Evolutionary conservation across 441 rosid species (phyloP).

Genomic region (Manihot esculenta): DNA sequence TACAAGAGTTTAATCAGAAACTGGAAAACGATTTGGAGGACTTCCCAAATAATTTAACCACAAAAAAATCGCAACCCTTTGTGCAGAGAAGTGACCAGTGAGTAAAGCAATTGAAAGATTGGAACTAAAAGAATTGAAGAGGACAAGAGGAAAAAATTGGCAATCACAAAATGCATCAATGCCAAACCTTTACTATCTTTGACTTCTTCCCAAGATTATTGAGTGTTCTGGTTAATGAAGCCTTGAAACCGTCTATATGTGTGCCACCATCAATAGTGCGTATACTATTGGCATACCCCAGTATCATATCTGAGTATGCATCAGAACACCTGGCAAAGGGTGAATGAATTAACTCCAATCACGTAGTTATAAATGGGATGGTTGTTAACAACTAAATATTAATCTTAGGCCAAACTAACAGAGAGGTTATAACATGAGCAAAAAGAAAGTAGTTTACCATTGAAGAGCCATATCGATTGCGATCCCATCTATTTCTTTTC

Average conservation of each 20-base stretch:
- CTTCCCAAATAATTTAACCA: background rate
- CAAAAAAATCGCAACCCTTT: background rate
- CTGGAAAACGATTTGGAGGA: background rate
- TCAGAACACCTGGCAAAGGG: conserved; percentile 75
- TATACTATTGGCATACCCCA: conserved; percentile 94
- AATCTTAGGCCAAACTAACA: background rate
- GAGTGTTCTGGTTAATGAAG: conserved; percentile 85
- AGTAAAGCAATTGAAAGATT: background rate
- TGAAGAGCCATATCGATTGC: conserved; percentile 78
- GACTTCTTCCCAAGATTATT: conserved; percentile 85
- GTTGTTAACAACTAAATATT: conserved; percentile 5
- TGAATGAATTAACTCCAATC: conserved; percentile 21
- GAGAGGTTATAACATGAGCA: background rate
- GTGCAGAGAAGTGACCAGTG: background rate
- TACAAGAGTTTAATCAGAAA: background rate
- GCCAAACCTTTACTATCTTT: conserved; percentile 70
- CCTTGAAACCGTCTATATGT: conserved; percentile 90
- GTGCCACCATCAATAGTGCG: conserved; percentile 96
- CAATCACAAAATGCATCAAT: conserved; percentile 8
- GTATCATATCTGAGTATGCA: conserved; percentile 89
- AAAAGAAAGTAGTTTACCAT: conserved; percentile 49
- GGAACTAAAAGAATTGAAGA: conserved; percentile 1
- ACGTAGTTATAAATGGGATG: conserved; percentile 6
- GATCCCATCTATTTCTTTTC: conserved; percentile 65
- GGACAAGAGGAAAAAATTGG: background rate